Evolutionary conservation across 2,329 filamentous ascomycete genomes (phyloP).

Genomic region (Ascomycota sp.): DNA sequence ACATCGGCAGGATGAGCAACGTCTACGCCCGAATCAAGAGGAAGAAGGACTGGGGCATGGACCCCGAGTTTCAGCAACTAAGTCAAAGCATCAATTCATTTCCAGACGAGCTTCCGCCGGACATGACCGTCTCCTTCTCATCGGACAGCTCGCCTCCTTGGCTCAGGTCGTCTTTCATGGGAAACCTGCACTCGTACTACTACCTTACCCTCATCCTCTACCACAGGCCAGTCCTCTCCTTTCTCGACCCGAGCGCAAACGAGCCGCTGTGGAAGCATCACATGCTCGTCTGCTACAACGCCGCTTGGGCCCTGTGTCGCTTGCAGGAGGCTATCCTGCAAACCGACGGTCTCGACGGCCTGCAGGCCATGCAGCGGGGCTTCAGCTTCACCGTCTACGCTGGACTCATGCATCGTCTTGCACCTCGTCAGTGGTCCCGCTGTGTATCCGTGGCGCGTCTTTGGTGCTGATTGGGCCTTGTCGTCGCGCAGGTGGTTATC

Average conservation of each 20-base stretch:
- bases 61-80: constrained; percentile 63
- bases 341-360: constrained; percentile 55
- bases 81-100: constrained; percentile 61
- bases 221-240: constrained; percentile 66
- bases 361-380: constrained; percentile 82
- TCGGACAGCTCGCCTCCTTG: constrained; percentile 62
- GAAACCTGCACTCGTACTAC: constrained; percentile 79
- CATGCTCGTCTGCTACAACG: constrained; percentile 68
- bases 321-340: constrained; percentile 68
- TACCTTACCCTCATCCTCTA: constrained; percentile 72
- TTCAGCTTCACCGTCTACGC: constrained; percentile 94
- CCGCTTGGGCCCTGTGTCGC: constrained; percentile 69
- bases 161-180: constrained; percentile 71
- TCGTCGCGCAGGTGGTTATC: constrained; percentile 49
- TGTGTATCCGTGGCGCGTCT: not conserved
- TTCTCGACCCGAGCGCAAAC: constrained; percentile 48
- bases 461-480: constrained; percentile 4
- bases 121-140: constrained; percentile 61
- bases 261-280: constrained; percentile 73
- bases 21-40: constrained; percentile 55
- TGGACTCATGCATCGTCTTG: constrained; percentile 70
- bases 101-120: constrained; percentile 55
- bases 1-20: constrained; percentile 57
- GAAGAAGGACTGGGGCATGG: constrained; percentile 69
- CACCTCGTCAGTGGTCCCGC: constrained; percentile 50